Base-by-base conservation (phyloP, 805 yeast species). In the Kurtzmaniella cleridarum region DNA sequence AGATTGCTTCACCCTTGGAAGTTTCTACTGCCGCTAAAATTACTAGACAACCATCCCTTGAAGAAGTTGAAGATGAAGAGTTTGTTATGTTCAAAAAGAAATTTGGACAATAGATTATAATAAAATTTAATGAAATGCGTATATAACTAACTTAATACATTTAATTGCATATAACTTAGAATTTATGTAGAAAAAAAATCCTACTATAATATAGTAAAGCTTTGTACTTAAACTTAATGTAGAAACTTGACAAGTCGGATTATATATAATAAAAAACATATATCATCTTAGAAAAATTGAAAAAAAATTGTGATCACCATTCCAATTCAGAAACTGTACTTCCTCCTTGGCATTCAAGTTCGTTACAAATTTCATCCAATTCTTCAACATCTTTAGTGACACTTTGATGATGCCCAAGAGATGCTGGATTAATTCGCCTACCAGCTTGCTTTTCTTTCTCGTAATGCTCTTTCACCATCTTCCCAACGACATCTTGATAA, bases 401-500 rank as follows among this genome's bases (percentile, higher is more conserved):
- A 18, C 60, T 55, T 27, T 58, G 56, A 32, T 64, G 66, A 8
- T 20, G 24, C 5, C 71, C 71, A 27, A 72, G 62, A 32, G 55
- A 54, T 11, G 81, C 81, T 2, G 83, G 82, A 47, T 76, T 73
- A 36, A 78, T 63, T 38, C 60, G 66, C 10, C 49, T 55, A 5
- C 81, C 81, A 4, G 59, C 62, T 27, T 45, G 54, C 48, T 69
- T 58, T 50, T 78, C 84, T 18, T 53, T 33, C 1, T 54, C 71
- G 39, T 57, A 75, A 54, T 78, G 83, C 27, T 60, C 67, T 50
- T 76, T 75, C 38, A 76, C 81, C 79, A 78, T 71, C 41, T 78
- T 77, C 41, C 71, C 64, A 16, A 75, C 81, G 30, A 76, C 52
- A 3, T 66, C 64, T 54, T 78, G 82, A 55, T 78, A 78, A 50